phyloP scores from a whole-genome alignment of 176 grass and related monocot genomes.

The Carex cristatella region DNA sequence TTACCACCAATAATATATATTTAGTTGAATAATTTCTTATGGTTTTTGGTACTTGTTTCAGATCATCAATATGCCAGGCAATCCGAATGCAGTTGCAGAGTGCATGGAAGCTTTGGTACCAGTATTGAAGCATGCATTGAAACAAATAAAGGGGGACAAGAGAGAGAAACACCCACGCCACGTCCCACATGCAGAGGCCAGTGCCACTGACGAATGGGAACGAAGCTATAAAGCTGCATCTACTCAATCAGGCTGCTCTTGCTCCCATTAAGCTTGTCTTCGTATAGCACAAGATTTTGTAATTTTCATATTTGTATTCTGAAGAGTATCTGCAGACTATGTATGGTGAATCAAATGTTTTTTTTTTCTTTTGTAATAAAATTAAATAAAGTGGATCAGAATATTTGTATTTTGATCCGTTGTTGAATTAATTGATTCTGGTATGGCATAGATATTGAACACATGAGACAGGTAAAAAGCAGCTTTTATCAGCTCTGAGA shows the following conservation, averaged over 20 bases:
- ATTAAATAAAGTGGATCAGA: neutral
- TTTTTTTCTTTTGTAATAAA: neutral
- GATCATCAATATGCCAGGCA: constrained; percentile 98
- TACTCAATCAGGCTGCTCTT: constrained; percentile 31
- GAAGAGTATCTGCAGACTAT: neutral
- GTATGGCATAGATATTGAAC: neutral
- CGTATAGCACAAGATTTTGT: neutral
- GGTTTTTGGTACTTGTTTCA: constrained; percentile 15
- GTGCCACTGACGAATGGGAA: constrained; percentile 60
- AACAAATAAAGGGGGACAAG: constrained; percentile 83
- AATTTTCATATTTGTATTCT: neutral
- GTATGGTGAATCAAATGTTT: neutral
- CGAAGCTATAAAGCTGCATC: constrained; percentile 52
- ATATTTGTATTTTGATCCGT: too few relatives aligned
- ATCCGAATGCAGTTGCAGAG: constrained; percentile 81
- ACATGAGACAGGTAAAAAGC: too few relatives aligned
- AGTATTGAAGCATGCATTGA: constrained; percentile 63
- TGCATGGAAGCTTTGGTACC: constrained; percentile 78
- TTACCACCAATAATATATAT: neutral
- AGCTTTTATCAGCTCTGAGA: neutral
- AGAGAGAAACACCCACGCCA: constrained; percentile 87
- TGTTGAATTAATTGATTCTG: neutral
- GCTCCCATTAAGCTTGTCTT: constrained; percentile 25
- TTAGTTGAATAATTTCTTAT: neutral
- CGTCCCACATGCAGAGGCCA: constrained; percentile 43